Conservation (phyloP, 2,329 filamentous ascomycete genomes). For the Aphanoascus verrucosus region DNA sequence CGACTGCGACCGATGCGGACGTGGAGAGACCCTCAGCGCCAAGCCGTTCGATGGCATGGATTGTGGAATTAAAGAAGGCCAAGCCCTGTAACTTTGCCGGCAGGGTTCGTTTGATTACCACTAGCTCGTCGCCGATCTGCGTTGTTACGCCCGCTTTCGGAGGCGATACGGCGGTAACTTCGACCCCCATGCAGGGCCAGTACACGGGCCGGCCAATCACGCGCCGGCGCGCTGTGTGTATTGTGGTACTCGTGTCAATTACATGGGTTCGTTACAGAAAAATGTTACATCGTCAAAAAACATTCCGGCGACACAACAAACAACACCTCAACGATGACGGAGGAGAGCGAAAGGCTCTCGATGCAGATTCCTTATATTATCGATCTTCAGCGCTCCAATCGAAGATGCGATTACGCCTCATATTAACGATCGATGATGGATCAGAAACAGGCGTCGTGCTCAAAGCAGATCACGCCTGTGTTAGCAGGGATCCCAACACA, state of each 20-base stretch:
- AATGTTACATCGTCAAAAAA: conserved; percentile 5
- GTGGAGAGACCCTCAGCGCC: conserved; percentile 7
- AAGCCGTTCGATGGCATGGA: conserved; percentile 12
- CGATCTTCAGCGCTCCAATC: no score
- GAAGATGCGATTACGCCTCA: no score
- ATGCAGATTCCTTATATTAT: no score
- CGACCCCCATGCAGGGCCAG: neutral
- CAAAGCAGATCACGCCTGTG: no score
- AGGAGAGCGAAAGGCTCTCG: no score
- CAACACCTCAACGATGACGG: no score
- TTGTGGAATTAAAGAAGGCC: conserved; percentile 10
- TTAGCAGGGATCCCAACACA: no score
- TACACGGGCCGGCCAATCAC: neutral
- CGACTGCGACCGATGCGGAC: neutral
- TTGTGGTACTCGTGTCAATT: neutral
- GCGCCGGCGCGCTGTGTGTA: neutral
- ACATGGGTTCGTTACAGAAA: conserved; percentile 1
- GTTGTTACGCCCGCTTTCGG: no score
- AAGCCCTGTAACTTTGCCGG: neutral
- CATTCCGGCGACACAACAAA: neutral
- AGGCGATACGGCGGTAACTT: neutral
- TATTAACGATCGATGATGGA: no score
- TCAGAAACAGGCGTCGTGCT: no score
- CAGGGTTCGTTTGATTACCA: no score
- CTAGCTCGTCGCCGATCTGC: no score